These are phyloP conservation scores for Rhodotorula sp. DNA, from an alignment of 1,284 basidiomycete genomes.

Conservation along the genomic window DNA sequence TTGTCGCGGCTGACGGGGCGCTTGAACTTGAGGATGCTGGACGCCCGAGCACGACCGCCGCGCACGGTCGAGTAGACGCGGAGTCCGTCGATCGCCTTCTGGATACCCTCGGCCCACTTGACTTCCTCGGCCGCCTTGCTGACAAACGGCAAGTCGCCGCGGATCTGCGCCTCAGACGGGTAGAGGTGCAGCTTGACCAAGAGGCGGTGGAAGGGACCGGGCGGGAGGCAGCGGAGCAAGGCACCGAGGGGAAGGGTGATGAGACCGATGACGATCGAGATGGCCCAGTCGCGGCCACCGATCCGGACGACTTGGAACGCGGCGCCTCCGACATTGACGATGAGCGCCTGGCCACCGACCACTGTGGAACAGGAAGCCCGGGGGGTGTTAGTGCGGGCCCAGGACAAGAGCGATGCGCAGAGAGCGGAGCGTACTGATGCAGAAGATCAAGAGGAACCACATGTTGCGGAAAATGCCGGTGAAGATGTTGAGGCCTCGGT, in stretches of 20 bases:
- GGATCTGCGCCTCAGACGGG: slow-evolving; percentile 54
- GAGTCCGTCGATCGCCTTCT: slow-evolving; percentile 80
- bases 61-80: slow-evolving; percentile 74
- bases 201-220: slow-evolving; percentile 69
- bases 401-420: no score
- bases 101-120: slow-evolving; percentile 58
- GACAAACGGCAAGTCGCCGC: slow-evolving; percentile 64
- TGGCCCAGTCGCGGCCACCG: slow-evolving; percentile 83
- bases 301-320: slow-evolving; percentile 88
- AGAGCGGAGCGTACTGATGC: slow-evolving; percentile 61
- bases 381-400: no score
- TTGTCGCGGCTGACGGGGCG: slow-evolving; percentile 43
- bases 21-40: slow-evolving; percentile 47
- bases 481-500: slow-evolving; percentile 83
- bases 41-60: slow-evolving; percentile 63
- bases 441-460: slow-evolving; percentile 84
- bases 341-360: slow-evolving; percentile 79
- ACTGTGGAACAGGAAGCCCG: slow-evolving; percentile 54
- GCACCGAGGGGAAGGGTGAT: slow-evolving; percentile 85
- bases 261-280: slow-evolving; percentile 80
- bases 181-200: slow-evolving; percentile 68
- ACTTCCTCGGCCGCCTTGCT: slow-evolving; percentile 51
- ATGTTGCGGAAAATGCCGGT: slow-evolving; percentile 74
- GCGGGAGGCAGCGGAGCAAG: slow-evolving; percentile 77
- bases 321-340: slow-evolving; percentile 85